These are phyloP conservation scores for Sutorius australiensis DNA, from an alignment of 768 basidiomycete species.

Conservation along the genomic window DNA sequence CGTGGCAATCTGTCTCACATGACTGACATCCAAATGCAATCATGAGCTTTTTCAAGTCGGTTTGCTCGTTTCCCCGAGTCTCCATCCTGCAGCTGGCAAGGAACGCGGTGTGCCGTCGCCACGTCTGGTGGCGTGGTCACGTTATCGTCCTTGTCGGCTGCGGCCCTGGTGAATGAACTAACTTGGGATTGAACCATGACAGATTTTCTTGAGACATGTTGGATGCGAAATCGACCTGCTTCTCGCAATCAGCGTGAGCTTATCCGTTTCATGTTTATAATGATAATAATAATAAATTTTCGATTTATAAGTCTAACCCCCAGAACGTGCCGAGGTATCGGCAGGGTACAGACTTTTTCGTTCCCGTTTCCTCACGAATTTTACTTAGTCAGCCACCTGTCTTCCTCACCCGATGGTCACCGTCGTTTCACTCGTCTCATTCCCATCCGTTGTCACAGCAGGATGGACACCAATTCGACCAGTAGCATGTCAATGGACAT, in stretches of 20 bases:
- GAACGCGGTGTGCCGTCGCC: too few relatives aligned
- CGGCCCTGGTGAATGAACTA: neutral
- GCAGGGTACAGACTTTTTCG: too few relatives aligned
- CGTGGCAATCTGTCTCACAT: too few relatives aligned
- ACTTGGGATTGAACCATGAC: neutral
- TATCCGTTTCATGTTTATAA: neutral
- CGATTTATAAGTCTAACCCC: neutral
- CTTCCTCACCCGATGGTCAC: neutral
- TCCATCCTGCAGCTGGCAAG: neutral
- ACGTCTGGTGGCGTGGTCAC: too few relatives aligned
- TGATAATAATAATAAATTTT: neutral
- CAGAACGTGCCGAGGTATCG: neutral
- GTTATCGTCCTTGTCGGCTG: neutral
- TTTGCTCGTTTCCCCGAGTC: neutral
- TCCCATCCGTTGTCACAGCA: neutral
- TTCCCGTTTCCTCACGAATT: too few relatives aligned
- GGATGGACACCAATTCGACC: slow-evolving; percentile 7
- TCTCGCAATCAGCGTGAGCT: neutral
- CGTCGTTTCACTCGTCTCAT: neutral
- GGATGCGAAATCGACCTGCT: neutral
- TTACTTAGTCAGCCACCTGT: too few relatives aligned
- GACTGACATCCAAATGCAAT: too few relatives aligned
- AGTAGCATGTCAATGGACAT: slow-evolving; percentile 10
- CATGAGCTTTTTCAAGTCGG: slow-evolving; percentile 2
- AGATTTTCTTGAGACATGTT: neutral